phyloP scores from a whole-genome alignment of 164 flowering plant genomes.

The Liquidambar formosana region DNA sequence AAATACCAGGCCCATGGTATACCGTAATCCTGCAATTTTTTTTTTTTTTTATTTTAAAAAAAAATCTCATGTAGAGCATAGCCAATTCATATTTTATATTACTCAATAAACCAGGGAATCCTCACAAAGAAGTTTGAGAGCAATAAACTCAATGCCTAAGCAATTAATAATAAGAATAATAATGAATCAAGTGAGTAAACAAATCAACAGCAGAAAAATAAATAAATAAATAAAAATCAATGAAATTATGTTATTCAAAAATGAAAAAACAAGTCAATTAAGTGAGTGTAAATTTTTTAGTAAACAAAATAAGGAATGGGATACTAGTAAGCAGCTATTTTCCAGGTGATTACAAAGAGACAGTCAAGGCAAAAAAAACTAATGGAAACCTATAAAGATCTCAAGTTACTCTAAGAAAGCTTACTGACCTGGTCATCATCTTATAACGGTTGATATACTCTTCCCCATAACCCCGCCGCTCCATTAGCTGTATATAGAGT shows the following conservation, averaged over 20 bases:
- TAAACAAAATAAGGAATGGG: background rate
- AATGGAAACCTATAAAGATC: background rate
- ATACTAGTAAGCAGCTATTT: no score
- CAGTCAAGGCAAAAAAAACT: background rate
- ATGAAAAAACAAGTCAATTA: background rate
- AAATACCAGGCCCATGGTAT: no score
- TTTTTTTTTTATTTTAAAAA: no score
- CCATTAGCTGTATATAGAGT: conserved; percentile 77
- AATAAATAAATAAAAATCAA: background rate
- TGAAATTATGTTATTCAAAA: background rate
- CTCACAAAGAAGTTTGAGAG: no score
- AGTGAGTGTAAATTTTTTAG: background rate
- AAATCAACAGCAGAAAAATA: background rate
- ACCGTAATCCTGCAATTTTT: no score
- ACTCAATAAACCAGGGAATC: no score
- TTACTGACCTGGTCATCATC: conserved; percentile 92
- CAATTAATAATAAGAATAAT: no score
- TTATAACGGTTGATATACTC: conserved; percentile 90
- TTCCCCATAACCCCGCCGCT: conserved; percentile 92
- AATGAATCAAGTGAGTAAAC: background rate
- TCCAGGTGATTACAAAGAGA: background rate
- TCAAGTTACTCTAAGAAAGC: background rate
- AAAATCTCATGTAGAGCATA: no score
- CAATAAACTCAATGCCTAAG: no score
- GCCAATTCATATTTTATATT: no score